These are phyloP conservation scores for Diversispora epigaea DNA, from an alignment of 192 early-diverging fungal species.

Conservation along the genomic window DNA sequence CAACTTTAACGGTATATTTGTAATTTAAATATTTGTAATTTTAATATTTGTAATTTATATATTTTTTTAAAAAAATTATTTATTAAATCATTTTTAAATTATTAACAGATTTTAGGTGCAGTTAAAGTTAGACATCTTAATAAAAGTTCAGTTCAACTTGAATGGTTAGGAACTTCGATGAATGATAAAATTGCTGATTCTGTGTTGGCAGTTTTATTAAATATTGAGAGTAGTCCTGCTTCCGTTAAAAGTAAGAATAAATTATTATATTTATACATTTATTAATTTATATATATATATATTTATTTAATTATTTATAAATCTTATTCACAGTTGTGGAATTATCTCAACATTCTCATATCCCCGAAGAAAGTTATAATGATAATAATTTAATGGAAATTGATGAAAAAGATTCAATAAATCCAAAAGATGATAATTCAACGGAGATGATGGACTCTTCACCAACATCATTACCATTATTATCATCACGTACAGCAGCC, in stretches of 20 bases:
- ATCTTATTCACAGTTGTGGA: not conserved
- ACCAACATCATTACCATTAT: not conserved
- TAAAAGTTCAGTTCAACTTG: conserved; percentile 68
- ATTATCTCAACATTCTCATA: not conserved
- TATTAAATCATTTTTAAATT: conserved; percentile 11
- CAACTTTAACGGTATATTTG: conserved; percentile 37
- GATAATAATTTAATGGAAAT: not conserved
- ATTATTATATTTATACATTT: not conserved
- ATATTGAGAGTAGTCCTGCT: conserved; percentile 84
- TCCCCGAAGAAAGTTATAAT: not conserved
- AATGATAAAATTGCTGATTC: conserved; percentile 98
- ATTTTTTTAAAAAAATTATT: conserved; percentile 11
- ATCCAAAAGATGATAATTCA: not conserved
- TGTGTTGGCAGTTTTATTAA: conserved; percentile 78
- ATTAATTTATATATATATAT: not conserved
- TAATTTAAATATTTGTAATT: not conserved
- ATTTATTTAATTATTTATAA: not conserved
- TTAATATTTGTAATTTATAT: not conserved
- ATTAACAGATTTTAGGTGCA: conserved; percentile 49
- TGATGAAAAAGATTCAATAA: not conserved
- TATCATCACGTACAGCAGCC: not conserved
- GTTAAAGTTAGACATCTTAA: conserved; percentile 68
- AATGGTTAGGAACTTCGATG: conserved; percentile 88
- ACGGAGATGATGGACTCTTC: not conserved
- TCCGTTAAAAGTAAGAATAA: conserved; percentile 66